phyloP scores from a whole-genome alignment of 305 asterid genomes.

The Ajuga reptans region DNA sequence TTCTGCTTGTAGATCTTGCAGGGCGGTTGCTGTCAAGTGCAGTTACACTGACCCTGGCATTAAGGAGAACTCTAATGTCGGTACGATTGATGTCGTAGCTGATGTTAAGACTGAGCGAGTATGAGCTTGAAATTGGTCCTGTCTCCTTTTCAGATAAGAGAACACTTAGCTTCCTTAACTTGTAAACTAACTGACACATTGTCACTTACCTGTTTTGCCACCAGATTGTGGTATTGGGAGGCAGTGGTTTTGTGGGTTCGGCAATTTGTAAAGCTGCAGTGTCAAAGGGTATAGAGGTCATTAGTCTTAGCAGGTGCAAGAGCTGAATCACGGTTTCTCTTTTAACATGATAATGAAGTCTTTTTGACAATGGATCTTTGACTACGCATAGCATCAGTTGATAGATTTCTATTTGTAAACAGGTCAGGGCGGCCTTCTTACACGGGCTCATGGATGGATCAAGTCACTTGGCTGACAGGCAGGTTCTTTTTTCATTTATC shows the following conservation, averaged over 20 bases:
- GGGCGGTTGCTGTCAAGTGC: slow-evolving; percentile 47
- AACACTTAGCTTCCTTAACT: slow-evolving; percentile 18
- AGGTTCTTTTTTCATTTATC: slow-evolving; percentile 34
- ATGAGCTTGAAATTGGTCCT: slow-evolving; percentile 20
- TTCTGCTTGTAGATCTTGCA: slow-evolving; percentile 31
- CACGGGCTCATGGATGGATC: slow-evolving; percentile 84
- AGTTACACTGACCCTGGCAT: slow-evolving; percentile 51
- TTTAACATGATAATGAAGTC: neutral
- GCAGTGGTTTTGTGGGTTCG: slow-evolving; percentile 94
- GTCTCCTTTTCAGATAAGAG: neutral
- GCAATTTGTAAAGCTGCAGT: slow-evolving; percentile 98
- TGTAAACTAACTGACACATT: slow-evolving; percentile 15
- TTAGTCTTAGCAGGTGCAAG: slow-evolving; percentile 87
- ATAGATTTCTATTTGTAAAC: slow-evolving; percentile 18
- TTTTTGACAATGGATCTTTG: neutral
- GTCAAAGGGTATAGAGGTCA: slow-evolving; percentile 84
- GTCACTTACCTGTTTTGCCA: slow-evolving; percentile 15
- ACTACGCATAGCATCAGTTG: neutral
- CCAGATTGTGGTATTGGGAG: slow-evolving; percentile 93
- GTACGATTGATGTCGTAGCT: slow-evolving; percentile 76
- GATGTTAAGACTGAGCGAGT: slow-evolving; percentile 80
- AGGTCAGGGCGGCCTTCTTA: slow-evolving; percentile 80
- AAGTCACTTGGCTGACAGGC: slow-evolving; percentile 92
- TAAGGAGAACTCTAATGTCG: slow-evolving; percentile 32
- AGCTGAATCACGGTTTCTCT: slow-evolving; percentile 26